Conservation (phyloP, 139 green algal genomes). For the Tetradesmus lagerheimii region DNA sequence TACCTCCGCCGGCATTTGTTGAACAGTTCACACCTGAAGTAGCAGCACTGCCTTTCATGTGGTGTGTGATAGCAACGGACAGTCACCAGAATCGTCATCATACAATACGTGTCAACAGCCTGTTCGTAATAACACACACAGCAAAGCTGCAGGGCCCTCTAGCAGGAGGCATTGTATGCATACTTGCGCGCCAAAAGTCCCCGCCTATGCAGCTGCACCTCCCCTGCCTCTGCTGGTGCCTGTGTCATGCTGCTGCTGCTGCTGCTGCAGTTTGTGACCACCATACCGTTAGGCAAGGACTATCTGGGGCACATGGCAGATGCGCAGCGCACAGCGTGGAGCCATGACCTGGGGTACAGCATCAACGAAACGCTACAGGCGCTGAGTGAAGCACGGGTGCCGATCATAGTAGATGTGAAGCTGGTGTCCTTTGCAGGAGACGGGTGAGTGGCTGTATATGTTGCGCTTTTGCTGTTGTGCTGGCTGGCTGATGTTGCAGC, state of each 20-base stretch:
- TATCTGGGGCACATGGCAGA: constrained; percentile 12
- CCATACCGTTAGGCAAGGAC: background rate
- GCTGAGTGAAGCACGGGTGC: background rate
- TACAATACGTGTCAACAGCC: too few relatives aligned
- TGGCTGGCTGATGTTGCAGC: too few relatives aligned
- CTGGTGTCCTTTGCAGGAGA: constrained; percentile 44
- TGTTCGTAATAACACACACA: too few relatives aligned
- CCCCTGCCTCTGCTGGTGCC: background rate
- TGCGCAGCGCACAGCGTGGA: constrained; percentile 8
- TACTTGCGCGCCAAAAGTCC: background rate
- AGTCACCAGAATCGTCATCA: too few relatives aligned
- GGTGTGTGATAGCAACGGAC: too few relatives aligned
- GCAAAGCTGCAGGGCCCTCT: background rate
- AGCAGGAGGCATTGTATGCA: background rate
- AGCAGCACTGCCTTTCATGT: too few relatives aligned
- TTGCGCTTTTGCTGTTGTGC: too few relatives aligned
- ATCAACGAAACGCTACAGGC: constrained; percentile 36
- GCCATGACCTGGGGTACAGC: constrained; percentile 26
- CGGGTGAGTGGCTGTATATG: constrained; percentile 11
- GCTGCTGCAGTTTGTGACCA: constrained; percentile 22
- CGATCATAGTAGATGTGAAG: constrained; percentile 34
- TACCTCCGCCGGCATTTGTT: background rate
- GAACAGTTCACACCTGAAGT: too few relatives aligned
- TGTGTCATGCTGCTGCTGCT: background rate
- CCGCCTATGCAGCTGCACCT: background rate